Evolutionary conservation across 169 alveolate species (phyloP).

Genomic region (Babesia divergens): DNA sequence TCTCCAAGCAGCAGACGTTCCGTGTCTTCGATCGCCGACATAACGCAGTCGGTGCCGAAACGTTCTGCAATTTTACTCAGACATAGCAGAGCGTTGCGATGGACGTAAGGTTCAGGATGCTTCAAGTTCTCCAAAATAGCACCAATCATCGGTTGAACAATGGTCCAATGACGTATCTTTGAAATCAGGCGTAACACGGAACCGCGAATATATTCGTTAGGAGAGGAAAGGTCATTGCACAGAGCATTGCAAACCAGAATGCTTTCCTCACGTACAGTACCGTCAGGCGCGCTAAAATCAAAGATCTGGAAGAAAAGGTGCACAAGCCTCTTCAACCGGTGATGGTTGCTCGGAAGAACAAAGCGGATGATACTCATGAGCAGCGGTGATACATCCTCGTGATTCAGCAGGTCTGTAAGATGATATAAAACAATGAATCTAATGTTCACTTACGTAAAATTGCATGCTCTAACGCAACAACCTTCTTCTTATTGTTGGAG

Average conservation of each 20-base stretch:
- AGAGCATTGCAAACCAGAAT: conserved; percentile 94
- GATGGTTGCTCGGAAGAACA: conserved; percentile 78
- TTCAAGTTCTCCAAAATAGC: conserved; percentile 88
- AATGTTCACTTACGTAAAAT: conserved; percentile 45
- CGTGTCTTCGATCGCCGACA: conserved; percentile 76
- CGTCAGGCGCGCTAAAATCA: conserved; percentile 91
- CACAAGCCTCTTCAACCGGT: conserved; percentile 86
- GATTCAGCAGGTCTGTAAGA: conserved; percentile 57
- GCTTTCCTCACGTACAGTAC: conserved; percentile 93
- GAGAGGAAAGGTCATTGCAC: conserved; percentile 91
- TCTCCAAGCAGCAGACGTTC: conserved; percentile 78
- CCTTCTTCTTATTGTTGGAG: conserved; percentile 56
- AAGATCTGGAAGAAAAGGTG: conserved; percentile 93
- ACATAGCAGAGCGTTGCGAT: conserved; percentile 91
- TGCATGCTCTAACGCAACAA: conserved; percentile 70
- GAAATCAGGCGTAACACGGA: conserved; percentile 91
- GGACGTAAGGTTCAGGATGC: conserved; percentile 91
- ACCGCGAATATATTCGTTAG: conserved; percentile 95
- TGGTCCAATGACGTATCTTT: conserved; percentile 84
- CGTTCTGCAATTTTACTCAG: conserved; percentile 83
- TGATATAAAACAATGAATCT: neutral
- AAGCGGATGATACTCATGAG: conserved; percentile 80
- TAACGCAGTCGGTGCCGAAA: conserved; percentile 87
- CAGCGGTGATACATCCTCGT: conserved; percentile 70
- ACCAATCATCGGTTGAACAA: conserved; percentile 88